Evolutionary conservation across 116 monocot species (phyloP).

Genomic region (Papilionanthe hybrid): DNA sequence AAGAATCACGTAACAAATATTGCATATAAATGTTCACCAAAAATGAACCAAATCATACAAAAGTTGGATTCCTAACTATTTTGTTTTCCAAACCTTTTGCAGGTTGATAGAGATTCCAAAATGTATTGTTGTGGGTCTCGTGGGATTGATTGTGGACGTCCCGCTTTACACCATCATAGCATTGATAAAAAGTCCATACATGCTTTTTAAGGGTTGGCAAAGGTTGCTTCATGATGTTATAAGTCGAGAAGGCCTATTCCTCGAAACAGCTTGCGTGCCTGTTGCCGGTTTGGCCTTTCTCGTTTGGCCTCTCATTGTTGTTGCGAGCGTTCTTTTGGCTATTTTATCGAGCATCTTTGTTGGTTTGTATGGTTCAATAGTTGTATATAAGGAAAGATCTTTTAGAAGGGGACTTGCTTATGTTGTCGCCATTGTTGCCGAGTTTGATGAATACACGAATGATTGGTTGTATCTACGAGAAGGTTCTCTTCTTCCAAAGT

Average conservation of each 20-base stretch:
- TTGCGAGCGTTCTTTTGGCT: slow-evolving; percentile 62
- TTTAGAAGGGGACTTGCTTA: slow-evolving; percentile 67
- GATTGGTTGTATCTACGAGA: slow-evolving; percentile 93
- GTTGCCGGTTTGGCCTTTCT: slow-evolving; percentile 81
- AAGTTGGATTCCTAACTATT: background rate
- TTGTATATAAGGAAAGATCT: slow-evolving; percentile 89
- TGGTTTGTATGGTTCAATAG: slow-evolving; percentile 75
- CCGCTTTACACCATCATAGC: slow-evolving; percentile 87
- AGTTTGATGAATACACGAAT: slow-evolving; percentile 96
- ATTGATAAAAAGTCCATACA: slow-evolving; percentile 80
- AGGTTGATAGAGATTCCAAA: slow-evolving; percentile 71
- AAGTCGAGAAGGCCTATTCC: slow-evolving; percentile 75
- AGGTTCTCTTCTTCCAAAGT: slow-evolving; percentile 87
- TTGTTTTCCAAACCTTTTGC: slow-evolving; percentile 10
- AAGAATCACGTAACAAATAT: background rate
- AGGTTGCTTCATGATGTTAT: slow-evolving; percentile 80
- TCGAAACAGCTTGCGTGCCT: slow-evolving; percentile 82
- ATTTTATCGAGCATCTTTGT: slow-evolving; percentile 77
- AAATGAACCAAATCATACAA: background rate
- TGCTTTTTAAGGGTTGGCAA: slow-evolving; percentile 98
- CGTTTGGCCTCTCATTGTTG: slow-evolving; percentile 81
- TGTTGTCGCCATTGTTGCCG: slow-evolving; percentile 74
- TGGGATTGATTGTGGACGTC: slow-evolving; percentile 72
- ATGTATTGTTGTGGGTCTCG: slow-evolving; percentile 64
- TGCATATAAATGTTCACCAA: background rate